Evolutionary conservation across 768 basidiomycete species (phyloP).

Genomic region (Phlebiopsis gigantea): DNA sequence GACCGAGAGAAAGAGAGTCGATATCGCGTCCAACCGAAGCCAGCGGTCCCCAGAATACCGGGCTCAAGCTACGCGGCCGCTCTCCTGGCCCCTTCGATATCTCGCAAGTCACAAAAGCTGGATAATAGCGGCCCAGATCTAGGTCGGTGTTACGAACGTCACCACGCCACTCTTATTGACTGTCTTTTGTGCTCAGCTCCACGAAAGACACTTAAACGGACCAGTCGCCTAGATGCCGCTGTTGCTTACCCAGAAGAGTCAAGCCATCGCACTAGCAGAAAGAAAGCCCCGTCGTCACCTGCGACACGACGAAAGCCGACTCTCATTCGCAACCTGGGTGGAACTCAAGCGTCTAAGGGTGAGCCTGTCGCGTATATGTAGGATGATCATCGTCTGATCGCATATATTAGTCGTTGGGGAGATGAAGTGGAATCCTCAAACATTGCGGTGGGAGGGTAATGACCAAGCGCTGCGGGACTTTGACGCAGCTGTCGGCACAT

Average conservation of each 20-base stretch:
- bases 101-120: not conserved
- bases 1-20: slow-evolving; percentile 77
- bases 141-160: not conserved
- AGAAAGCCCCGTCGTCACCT: slow-evolving; percentile 43
- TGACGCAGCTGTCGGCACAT: slow-evolving; percentile 72
- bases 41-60: slow-evolving; percentile 57
- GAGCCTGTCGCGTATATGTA: not conserved
- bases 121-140: not conserved
- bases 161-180: not conserved
- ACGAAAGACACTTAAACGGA: slow-evolving; percentile 53
- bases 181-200: slow-evolving; percentile 24
- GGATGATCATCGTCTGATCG: slow-evolving; percentile 18
- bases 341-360: slow-evolving; percentile 70
- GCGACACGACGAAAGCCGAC: slow-evolving; percentile 72
- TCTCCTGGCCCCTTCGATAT: not conserved
- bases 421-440: slow-evolving; percentile 95
- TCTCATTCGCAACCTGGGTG: slow-evolving; percentile 80
- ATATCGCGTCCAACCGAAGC: slow-evolving; percentile 72
- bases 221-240: slow-evolving; percentile 51
- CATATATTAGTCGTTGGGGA: slow-evolving; percentile 72
- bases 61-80: slow-evolving; percentile 39
- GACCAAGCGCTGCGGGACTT: slow-evolving; percentile 89
- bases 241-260: slow-evolving; percentile 29
- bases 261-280: slow-evolving; percentile 39
- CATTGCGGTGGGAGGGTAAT: slow-evolving; percentile 95